Conservation (phyloP, 139 green algal genomes). For the Chlorella sorokiniana region DNA sequence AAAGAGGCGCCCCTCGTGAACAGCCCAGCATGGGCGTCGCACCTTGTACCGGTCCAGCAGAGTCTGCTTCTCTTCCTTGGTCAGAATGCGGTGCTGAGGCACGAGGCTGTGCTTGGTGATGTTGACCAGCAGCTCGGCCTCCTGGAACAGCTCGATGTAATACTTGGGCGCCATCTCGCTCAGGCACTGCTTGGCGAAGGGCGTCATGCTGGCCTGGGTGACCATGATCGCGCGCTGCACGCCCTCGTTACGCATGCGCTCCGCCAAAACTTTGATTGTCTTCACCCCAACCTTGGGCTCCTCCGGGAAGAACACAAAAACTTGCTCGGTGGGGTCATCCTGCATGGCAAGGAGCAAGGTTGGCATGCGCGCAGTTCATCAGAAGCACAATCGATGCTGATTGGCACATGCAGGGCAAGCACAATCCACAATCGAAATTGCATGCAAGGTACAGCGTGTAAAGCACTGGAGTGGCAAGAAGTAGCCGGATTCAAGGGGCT, state of each 20-base stretch:
- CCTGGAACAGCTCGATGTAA: conserved; percentile 77
- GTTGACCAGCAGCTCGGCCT: conserved; percentile 85
- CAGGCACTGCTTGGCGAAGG: conserved; percentile 78
- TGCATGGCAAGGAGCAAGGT: neutral
- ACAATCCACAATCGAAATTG: no score
- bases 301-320: conserved; percentile 97
- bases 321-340: conserved; percentile 67
- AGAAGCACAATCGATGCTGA: neutral
- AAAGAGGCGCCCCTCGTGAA: no score
- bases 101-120: conserved; percentile 96
- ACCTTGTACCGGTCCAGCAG: conserved; percentile 88
- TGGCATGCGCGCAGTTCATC: neutral
- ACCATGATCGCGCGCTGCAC: conserved; percentile 91
- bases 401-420: no score
- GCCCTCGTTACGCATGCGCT: conserved; percentile 90
- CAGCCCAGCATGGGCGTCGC: neutral
- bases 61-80: conserved; percentile 84
- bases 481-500: no score
- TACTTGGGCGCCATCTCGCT: conserved; percentile 78
- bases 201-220: conserved; percentile 67
- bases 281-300: conserved; percentile 95
- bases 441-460: no score
- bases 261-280: conserved; percentile 89
- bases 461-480: no score
- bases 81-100: conserved; percentile 87